Percentiles rank a stretch among this genome's conserved stretches.
Evolutionary conservation across 2,329 filamentous ascomycete genomes (phyloP).

Genomic region (Samsoniella hepiali): DNA sequence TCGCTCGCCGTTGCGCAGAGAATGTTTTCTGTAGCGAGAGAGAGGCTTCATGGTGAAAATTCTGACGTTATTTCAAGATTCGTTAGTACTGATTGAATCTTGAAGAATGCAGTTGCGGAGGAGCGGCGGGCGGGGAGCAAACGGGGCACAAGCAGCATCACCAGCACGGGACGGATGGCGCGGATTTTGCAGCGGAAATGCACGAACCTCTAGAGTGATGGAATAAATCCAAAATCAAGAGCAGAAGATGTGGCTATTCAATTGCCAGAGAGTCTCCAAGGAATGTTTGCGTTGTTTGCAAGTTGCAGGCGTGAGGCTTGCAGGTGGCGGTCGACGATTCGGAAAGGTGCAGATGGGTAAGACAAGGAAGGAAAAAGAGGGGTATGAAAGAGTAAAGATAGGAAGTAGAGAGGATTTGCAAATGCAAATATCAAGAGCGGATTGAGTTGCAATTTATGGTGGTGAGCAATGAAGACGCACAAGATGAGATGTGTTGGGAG

Average conservation of each 20-base stretch:
- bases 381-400: background rate
- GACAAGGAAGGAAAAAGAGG: background rate
- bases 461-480: slow-evolving; percentile 14
- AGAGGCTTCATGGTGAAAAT: slow-evolving; percentile 1
- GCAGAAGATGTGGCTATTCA: slow-evolving; percentile 3
- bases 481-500: background rate
- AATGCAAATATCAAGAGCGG: background rate
- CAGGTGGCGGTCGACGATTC: slow-evolving; percentile 1
- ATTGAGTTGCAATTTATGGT: background rate
- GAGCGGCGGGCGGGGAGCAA: background rate
- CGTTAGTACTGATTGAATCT: background rate
- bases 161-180: background rate
- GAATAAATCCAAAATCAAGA: background rate
- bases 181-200: background rate
- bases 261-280: slow-evolving; percentile 4
- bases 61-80: background rate
- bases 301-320: slow-evolving; percentile 4
- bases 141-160: background rate
- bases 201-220: slow-evolving; percentile 3
- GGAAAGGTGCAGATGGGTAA: slow-evolving; percentile 5
- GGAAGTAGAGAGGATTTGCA: background rate
- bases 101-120: background rate
- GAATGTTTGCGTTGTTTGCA: slow-evolving; percentile 14
- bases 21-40: slow-evolving; percentile 8
- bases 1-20: slow-evolving; percentile 8